These are phyloP conservation scores for Phytophthora crassamura DNA, from an alignment of 352 stramenopile genomes.

Conservation along the genomic window DNA sequence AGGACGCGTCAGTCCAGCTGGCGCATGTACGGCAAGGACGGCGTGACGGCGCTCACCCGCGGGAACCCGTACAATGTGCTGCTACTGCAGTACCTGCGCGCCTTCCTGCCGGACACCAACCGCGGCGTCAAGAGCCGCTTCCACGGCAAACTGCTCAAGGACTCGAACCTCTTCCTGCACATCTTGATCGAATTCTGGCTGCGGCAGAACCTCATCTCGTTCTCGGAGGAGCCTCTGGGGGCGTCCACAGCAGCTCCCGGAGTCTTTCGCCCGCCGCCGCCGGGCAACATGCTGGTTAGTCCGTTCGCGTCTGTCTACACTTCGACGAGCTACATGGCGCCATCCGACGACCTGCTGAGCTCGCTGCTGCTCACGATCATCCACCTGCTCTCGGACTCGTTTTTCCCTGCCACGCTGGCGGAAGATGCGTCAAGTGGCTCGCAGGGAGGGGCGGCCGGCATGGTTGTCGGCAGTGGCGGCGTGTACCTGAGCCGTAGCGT, in stretches of 20 bases:
- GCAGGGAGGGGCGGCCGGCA: constrained; percentile 27
- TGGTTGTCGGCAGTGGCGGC: constrained; percentile 44
- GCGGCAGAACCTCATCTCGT: constrained; percentile 89
- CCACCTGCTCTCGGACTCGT: constrained; percentile 82
- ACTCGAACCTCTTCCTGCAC: constrained; percentile 85
- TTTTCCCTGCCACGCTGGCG: constrained; percentile 66
- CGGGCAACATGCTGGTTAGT: constrained; percentile 51
- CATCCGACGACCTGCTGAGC: constrained; percentile 83
- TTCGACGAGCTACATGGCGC: constrained; percentile 85
- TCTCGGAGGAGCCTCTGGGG: constrained; percentile 61
- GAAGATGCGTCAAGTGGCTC: constrained; percentile 32
- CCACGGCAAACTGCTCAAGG: constrained; percentile 77
- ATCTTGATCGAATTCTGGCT: constrained; percentile 90
- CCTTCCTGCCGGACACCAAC: constrained; percentile 77
- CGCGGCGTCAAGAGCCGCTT: constrained; percentile 76
- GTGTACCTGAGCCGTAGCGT: constrained; percentile 80
- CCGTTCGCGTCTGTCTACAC: constrained; percentile 82
- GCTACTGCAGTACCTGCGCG: constrained; percentile 78
- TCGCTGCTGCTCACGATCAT: constrained; percentile 85
- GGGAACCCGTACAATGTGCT: constrained; percentile 89
- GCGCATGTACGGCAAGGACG: constrained; percentile 75
- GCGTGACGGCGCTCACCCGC: constrained; percentile 63
- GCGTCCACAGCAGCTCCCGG: constrained; percentile 29
- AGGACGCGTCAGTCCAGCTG: constrained; percentile 69
- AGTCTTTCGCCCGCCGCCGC: constrained; percentile 20